phyloP scores from a whole-genome alignment of 2,329 filamentous ascomycete species.

The Chaetomiaceae sp. region DNA sequence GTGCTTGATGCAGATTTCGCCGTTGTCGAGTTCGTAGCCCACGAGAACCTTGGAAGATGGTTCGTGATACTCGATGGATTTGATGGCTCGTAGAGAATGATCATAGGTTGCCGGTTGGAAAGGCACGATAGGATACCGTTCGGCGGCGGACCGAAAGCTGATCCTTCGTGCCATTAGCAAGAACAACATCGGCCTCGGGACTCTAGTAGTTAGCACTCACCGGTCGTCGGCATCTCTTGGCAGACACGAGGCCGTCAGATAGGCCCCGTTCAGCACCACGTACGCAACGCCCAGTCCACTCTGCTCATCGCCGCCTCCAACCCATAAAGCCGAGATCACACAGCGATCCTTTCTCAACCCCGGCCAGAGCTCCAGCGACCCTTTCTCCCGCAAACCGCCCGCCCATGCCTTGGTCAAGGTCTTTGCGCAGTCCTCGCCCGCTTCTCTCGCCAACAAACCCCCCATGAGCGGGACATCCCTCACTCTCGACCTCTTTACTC shows the following conservation, averaged over 20 bases:
- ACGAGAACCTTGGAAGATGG: slow-evolving; percentile 32
- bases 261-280: slow-evolving; percentile 34
- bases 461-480: slow-evolving; percentile 9
- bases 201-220: slow-evolving; percentile 29
- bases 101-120: slow-evolving; percentile 5
- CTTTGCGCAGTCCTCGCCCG: not conserved
- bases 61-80: slow-evolving; percentile 46
- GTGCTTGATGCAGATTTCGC: slow-evolving; percentile 11
- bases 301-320: slow-evolving; percentile 15
- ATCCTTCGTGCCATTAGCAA: slow-evolving; percentile 10
- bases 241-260: slow-evolving; percentile 40
- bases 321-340: slow-evolving; percentile 10
- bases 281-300: slow-evolving; percentile 24
- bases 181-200: not conserved
- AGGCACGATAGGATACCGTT: not conserved
- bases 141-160: slow-evolving; percentile 9
- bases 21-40: not conserved
- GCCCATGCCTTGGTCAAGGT: slow-evolving; percentile 28
- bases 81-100: slow-evolving; percentile 31
- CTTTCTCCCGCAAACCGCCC: slow-evolving; percentile 38
- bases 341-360: slow-evolving; percentile 18
- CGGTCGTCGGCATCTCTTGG: slow-evolving; percentile 40
- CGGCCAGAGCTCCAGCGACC: slow-evolving; percentile 35
- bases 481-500: slow-evolving; percentile 5
- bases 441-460: slow-evolving; percentile 10